Percentiles rank a stretch among this genome's conserved stretches.
These are phyloP conservation scores for Atkinsonella hypoxylon DNA, from an alignment of 2,329 filamentous ascomycete genomes.

Conservation along the genomic window DNA sequence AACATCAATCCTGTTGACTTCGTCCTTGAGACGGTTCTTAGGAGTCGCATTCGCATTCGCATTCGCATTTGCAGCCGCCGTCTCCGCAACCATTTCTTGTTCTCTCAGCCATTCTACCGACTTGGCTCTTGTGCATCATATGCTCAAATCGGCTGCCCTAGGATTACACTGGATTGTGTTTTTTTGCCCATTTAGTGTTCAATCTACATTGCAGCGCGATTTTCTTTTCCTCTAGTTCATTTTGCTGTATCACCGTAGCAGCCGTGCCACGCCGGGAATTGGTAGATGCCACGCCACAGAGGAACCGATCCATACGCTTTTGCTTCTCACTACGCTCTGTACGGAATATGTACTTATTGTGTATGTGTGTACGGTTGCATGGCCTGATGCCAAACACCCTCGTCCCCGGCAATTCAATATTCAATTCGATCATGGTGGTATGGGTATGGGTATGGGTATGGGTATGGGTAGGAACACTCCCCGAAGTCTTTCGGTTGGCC, in stretches of 20 bases:
- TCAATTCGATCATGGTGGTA: no score
- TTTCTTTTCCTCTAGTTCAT: not conserved
- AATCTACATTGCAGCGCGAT: not conserved
- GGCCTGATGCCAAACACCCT: not conserved
- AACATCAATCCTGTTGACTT: no score
- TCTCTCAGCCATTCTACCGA: not conserved
- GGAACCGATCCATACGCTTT: not conserved
- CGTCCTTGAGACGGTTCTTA: no score
- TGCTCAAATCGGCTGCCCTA: not conserved
- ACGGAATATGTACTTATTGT: no score
- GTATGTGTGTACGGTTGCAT: no score
- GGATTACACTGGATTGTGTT: not conserved
- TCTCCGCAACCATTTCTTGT: no score
- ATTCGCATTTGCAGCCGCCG: no score
- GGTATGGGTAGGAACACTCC: not conserved
- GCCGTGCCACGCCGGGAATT: slow-evolving; percentile 1
- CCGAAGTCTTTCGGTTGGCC: not conserved
- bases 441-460: not conserved
- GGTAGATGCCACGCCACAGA: not conserved
- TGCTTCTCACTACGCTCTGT: not conserved
- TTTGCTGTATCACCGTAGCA: not conserved
- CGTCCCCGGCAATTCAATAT: not conserved
- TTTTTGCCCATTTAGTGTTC: not conserved
- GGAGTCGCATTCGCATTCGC: no score
- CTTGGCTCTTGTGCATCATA: no score